Evolutionary conservation across 73 alveolate species (phyloP), one percentile per base, ranked within the genome.

Genomic region (Loxodes magnus): DNA sequence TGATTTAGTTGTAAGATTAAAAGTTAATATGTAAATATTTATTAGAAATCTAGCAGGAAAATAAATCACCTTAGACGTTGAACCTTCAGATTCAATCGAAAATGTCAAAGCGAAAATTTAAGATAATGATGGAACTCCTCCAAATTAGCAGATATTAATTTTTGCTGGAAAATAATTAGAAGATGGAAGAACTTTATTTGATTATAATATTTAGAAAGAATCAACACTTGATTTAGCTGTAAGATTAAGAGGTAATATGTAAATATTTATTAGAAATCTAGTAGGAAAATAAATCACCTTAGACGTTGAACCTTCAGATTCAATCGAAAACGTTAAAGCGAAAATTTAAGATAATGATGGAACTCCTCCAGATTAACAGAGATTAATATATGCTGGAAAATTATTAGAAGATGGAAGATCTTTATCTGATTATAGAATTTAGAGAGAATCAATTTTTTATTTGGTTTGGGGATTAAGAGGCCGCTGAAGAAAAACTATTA

Each of bases 301-400:
- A 0, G 64, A 55, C 17, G 67, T 28, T 1, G 14, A 62, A 10
- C 35, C 76, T 0, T 30, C 67, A 5, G 77, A 62, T 22, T 27
- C 76, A 0, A 30, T 62, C 7, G 67, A 12, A 2, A 19, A 1
- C 3, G 1, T 62, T 6, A 62, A 62, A 20, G 6, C 3, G 0
- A 27, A 51, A n/a, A 62, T 62, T 4, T 10, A 15, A n/a, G 39
- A 48, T 5, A 9, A 25, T 26, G 75, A 61, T 28, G 76, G 71
- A 3, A 62, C 56, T 27, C 66, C 67, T 4, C 31, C 19, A 3
- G 70, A 62, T 2, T 16, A 56, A 30, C 68, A 61, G 15, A 52
- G 68, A 29, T 44, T 62, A 0, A 56, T 62, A 3, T 62, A 54
- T 62, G 70, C 77, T 16, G 76, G 76, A 43, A 5, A 34, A 5